These are phyloP conservation scores for Phytophthora multivora DNA, from an alignment of 352 stramenopile genomes.

Conservation along the genomic window DNA sequence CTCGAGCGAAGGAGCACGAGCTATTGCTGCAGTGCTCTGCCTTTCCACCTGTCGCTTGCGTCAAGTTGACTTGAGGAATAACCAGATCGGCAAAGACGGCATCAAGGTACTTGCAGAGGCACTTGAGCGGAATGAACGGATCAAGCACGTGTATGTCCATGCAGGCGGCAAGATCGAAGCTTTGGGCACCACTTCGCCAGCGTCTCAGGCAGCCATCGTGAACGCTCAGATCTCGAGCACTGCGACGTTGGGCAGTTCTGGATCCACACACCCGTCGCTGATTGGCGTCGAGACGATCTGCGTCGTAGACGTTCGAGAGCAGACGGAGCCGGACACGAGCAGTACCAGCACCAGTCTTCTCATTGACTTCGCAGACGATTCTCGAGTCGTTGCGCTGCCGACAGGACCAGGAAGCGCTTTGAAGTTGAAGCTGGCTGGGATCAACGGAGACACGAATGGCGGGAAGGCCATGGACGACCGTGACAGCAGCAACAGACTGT, in stretches of 20 bases:
- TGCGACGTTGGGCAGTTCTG: conserved; percentile 27
- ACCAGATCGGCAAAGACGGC: conserved; percentile 91
- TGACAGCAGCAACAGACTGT: conserved; percentile 64
- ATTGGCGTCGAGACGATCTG: conserved; percentile 94
- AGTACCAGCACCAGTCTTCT: conserved; percentile 29
- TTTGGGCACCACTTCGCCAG: conserved; percentile 70
- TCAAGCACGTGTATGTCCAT: conserved; percentile 97
- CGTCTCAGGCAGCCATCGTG: conserved; percentile 35
- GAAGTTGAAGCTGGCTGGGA: conserved; percentile 63
- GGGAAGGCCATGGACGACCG: conserved; percentile 44
- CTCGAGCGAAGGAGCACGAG: conserved; percentile 91
- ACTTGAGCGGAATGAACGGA: conserved; percentile 91
- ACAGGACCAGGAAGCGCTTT: conserved; percentile 45
- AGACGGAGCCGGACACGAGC: conserved; percentile 39
- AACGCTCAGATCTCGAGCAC: conserved; percentile 59
- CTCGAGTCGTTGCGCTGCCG: conserved; percentile 15
- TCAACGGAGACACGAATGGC: conserved; percentile 17
- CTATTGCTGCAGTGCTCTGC: conserved; percentile 92
- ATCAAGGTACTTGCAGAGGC: conserved; percentile 94
- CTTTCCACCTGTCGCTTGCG: conserved; percentile 75
- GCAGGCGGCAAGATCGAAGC: conserved; percentile 95
- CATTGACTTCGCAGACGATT: conserved; percentile 34
- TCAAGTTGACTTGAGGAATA: conserved; percentile 91
- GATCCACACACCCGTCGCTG: conserved; percentile 37
- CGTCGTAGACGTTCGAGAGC: conserved; percentile 94